Evolutionary conservation across 192 early-diverging fungal species (phyloP).

Genomic region (Coemansia sp.): DNA sequence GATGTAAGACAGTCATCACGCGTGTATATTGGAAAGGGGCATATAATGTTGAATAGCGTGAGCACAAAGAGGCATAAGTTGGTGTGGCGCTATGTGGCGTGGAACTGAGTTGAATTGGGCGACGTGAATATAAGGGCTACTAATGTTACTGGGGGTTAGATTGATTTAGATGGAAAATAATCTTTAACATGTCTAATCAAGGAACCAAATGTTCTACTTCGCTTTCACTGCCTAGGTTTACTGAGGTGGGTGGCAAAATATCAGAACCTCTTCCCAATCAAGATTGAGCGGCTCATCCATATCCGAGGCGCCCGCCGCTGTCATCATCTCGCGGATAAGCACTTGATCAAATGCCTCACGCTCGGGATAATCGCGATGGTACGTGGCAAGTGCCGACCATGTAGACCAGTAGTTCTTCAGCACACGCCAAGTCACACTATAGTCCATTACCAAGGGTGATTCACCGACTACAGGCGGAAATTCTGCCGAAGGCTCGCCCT

Average conservation of each 20-base stretch:
- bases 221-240: background rate
- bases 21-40: no score
- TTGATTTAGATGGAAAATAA: background rate
- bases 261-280: constrained; percentile 37
- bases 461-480: constrained; percentile 11
- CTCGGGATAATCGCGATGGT: constrained; percentile 30
- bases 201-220: background rate
- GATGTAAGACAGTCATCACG: no score
- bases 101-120: background rate
- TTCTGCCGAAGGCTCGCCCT: constrained; percentile 14
- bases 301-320: constrained; percentile 21
- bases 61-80: no score
- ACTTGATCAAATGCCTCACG: constrained; percentile 11
- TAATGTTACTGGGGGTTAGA: background rate
- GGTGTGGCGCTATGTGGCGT: background rate
- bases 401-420: constrained; percentile 32
- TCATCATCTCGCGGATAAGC: constrained; percentile 37
- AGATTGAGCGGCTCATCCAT: constrained; percentile 34
- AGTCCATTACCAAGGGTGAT: constrained; percentile 27
- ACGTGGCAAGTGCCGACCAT: constrained; percentile 20
- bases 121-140: background rate
- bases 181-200: background rate
- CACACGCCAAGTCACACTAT: constrained; percentile 27
- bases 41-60: no score
- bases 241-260: constrained; percentile 33